A percentile compares a stretch with the other conserved stretches of the same genome.
Evolutionary conservation across 768 basidiomycete genomes (phyloP).

Genomic region (Termitomyces bulborhizus): DNA sequence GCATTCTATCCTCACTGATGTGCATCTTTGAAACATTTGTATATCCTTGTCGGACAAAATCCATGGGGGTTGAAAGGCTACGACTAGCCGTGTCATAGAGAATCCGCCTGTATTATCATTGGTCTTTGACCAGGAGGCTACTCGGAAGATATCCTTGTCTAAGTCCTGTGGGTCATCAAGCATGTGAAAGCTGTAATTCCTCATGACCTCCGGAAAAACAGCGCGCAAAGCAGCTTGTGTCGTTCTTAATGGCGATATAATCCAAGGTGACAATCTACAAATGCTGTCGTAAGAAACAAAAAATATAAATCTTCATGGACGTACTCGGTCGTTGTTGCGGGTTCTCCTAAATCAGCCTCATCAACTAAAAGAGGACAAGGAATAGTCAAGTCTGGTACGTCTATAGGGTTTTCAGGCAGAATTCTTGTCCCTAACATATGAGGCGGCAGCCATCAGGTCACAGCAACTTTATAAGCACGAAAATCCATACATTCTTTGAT

Average conservation of each 20-base stretch:
- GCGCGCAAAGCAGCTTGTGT: slow-evolving; percentile 41
- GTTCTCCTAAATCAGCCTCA: slow-evolving; percentile 26
- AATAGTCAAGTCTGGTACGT: slow-evolving; percentile 30
- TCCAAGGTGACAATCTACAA: slow-evolving; percentile 41
- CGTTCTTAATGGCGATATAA: slow-evolving; percentile 47
- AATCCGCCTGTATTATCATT: neutral
- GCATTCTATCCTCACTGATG: slow-evolving; percentile 25
- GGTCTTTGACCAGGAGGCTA: slow-evolving; percentile 36
- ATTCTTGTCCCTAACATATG: slow-evolving; percentile 29
- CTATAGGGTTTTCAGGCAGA: neutral
- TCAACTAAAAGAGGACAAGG: slow-evolving; percentile 30
- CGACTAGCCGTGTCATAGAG: slow-evolving; percentile 23
- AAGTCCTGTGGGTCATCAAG: slow-evolving; percentile 22
- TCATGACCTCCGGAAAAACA: slow-evolving; percentile 31
- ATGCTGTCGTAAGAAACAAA: neutral
- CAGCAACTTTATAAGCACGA: neutral
- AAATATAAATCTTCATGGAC: slow-evolving; percentile 1
- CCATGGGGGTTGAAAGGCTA: slow-evolving; percentile 61
- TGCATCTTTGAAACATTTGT: slow-evolving; percentile 42
- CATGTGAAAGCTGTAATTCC: slow-evolving; percentile 34
- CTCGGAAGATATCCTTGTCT: slow-evolving; percentile 36
- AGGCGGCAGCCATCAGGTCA: neutral
- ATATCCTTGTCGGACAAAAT: slow-evolving; percentile 49
- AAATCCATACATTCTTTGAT: slow-evolving; percentile 32
- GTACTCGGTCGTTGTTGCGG: slow-evolving; percentile 38